A percentile compares a stretch with the other conserved stretches of the same genome.
Conservation (phyloP, 2,329 filamentous ascomycete species). For the Beauveria brongniartii region DNA sequence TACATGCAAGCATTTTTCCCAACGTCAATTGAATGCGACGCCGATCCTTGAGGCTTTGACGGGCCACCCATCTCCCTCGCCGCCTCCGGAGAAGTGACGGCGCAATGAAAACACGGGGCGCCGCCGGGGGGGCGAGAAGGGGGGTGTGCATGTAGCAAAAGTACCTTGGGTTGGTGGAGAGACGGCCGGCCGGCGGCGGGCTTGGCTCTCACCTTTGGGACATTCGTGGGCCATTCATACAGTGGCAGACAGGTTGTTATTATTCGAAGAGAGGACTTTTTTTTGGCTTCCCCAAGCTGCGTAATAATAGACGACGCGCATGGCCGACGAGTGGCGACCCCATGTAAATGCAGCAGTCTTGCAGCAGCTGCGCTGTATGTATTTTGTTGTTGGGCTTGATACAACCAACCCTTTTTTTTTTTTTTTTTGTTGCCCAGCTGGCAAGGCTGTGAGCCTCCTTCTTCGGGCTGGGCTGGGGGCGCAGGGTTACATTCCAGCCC, state of each 20-base stretch:
- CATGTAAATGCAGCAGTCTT: neutral
- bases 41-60: neutral
- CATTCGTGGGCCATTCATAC: too few species aligned
- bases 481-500: too few species aligned
- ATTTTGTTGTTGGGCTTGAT: neutral
- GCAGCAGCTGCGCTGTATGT: too few species aligned
- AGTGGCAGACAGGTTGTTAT: neutral
- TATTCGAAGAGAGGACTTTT: neutral
- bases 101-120: neutral
- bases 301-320: conserved; percentile 1
- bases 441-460: too few species aligned
- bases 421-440: too few species aligned
- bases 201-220: too few species aligned
- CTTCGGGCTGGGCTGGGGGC: too few species aligned
- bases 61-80: neutral
- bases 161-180: neutral
- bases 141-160: neutral
- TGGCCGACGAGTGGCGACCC: neutral
- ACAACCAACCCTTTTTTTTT: too few species aligned
- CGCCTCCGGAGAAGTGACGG: too few species aligned
- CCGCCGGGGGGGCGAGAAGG: neutral
- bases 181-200: neutral
- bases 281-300: neutral
- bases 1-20: neutral
- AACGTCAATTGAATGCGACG: neutral